Percentiles rank a stretch among this genome's conserved stretches.
Conservation (phyloP, 2,329 filamentous ascomycete species). For the Penicillium paneum region DNA sequence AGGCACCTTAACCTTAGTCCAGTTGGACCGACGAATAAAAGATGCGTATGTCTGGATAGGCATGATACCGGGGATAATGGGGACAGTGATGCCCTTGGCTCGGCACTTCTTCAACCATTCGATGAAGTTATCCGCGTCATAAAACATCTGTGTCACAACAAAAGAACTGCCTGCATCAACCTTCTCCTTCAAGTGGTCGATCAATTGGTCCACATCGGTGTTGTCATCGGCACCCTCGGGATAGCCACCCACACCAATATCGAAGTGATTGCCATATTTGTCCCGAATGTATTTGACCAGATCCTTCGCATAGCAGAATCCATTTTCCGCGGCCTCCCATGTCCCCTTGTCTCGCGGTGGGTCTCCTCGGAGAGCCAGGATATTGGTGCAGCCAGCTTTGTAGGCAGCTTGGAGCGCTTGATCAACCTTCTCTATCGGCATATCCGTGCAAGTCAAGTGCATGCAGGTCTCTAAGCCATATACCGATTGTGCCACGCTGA, state of each 20-base stretch:
- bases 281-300: constrained; percentile 79
- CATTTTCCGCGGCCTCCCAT: constrained; percentile 82
- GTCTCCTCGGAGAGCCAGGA: constrained; percentile 87
- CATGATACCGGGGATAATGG: constrained; percentile 85
- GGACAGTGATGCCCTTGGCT: constrained; percentile 75
- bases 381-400: constrained; percentile 95
- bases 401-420: constrained; percentile 83
- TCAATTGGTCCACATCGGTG: constrained; percentile 75
- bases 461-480: constrained; percentile 98
- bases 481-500: constrained; percentile 88
- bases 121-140: constrained; percentile 93
- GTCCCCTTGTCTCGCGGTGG: constrained; percentile 90
- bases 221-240: constrained; percentile 95
- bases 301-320: constrained; percentile 90
- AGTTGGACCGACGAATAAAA: constrained; percentile 83
- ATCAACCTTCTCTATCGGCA: constrained; percentile 89
- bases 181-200: constrained; percentile 95
- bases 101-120: constrained; percentile 85
- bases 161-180: constrained; percentile 91
- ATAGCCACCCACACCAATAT: constrained; percentile 96
- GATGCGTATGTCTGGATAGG: constrained; percentile 93
- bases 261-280: constrained; percentile 83
- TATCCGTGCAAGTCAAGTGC: constrained; percentile 98
- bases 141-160: constrained; percentile 99
- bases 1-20: constrained; percentile 84